Evolutionary conservation across 108 stramenopile genomes (phyloP), one percentile per base, ranked within the genome.

Genomic region (Schizochytrium sp.): DNA sequence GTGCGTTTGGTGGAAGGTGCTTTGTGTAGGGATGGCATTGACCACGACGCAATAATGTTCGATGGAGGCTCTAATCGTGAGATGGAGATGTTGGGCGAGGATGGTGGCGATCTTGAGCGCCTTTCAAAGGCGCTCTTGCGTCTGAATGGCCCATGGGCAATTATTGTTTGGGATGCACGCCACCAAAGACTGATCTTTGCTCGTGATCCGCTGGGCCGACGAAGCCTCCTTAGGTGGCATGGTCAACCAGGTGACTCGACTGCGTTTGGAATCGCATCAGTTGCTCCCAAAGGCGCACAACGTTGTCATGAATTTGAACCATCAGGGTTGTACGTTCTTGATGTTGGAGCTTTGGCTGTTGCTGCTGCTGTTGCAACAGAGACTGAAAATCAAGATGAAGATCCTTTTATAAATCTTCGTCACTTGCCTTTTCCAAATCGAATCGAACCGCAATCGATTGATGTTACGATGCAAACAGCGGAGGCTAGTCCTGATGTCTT

Each of bases 191-290:
- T 93, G 28, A 57, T 89, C 88, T 93, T 76, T 64, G 92, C 91
- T 12, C 88, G 93, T 15, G 93, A 93, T 69, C 91, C 91, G 17
- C 41, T 93, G 46, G 93, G 93, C n/a, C 90, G 93, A 12, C 88
- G 93, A 46, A 90, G 90, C n/a, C 60, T 93, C 13, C 64, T 93
- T 38, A 15, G 61, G 15, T 69, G 56, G 60, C 15, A 46, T 12
- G 88, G 88, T 87, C 88, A 91, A 28, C 76, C 64, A 10, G 64
- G 44, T 8, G 64, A 41, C 3, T 38, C 44, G 2, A 1, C 46
- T 12, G 41, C 87, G 4, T 60, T 88, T 59, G 42, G 57, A 15
- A 41, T 88, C 88, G 88, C 61, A 40, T 88, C 88, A 13, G 61
- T 19, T 46, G 58, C 88, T 46, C 46, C 47, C 10, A 40, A 56